Conservation (phyloP, 768 basidiomycete genomes). For the Mrakia gelida region DNA sequence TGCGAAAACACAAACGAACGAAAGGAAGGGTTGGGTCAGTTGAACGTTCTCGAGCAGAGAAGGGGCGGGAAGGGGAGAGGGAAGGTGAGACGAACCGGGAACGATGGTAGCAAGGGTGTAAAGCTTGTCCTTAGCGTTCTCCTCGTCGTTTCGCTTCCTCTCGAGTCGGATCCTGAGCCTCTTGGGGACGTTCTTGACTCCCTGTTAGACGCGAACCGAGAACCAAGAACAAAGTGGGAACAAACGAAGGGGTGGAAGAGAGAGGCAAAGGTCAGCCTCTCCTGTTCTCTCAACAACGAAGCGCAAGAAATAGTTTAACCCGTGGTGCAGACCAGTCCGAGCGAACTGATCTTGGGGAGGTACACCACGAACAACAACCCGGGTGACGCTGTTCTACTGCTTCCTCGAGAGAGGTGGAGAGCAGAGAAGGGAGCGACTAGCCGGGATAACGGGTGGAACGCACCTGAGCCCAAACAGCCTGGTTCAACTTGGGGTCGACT, state of each 20-base stretch:
- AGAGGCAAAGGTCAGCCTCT: neutral
- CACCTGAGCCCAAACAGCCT: conserved; percentile 78
- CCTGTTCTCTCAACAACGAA: neutral
- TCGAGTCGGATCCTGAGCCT: conserved; percentile 89
- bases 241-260: neutral
- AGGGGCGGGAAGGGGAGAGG: neutral
- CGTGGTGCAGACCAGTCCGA: conserved; percentile 2
- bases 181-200: conserved; percentile 90
- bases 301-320: no score
- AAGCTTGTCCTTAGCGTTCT: conserved; percentile 96
- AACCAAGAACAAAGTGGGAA: neutral
- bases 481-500: conserved; percentile 93
- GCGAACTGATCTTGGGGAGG: neutral
- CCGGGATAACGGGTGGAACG: conserved; percentile 13
- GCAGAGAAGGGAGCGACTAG: neutral
- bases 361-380: neutral
- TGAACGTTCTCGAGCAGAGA: neutral
- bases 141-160: conserved; percentile 98
- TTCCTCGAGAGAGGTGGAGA: neutral
- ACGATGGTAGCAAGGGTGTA: conserved; percentile 86
- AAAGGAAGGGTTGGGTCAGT: neutral
- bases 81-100: conserved; percentile 50
- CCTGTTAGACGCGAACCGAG: conserved; percentile 41
- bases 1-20: neutral
- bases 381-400: neutral